Base-by-base conservation (phyloP, 2,329 filamentous ascomycete species). In the Metarhizium anisopliae region DNA sequence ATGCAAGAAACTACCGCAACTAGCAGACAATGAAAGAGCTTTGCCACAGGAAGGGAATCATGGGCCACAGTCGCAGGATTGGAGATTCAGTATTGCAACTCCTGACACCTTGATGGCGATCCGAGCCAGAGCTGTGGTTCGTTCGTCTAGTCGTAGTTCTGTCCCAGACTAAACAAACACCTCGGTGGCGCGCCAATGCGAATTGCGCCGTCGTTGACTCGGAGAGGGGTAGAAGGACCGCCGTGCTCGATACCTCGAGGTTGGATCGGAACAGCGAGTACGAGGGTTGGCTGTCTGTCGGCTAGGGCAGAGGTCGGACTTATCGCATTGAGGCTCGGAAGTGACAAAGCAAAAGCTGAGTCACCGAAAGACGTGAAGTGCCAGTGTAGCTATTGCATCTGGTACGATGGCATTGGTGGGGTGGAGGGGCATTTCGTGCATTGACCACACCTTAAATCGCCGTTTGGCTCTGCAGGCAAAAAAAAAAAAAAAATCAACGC, bases 361-460 rank as follows among this genome's bases (percentile, higher is more conserved):
- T 54, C 54, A 47, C 36, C 29, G 16, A 47, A 13, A 29, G 30
- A 45, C 29, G 25, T 45, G 30, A 47, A 56, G 50, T 50, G 47
- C 10, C 14, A 20, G 47, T 50, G 50, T 36, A 16, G 29, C 36
- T 10, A 43, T 43, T n/a, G 36, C 25, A 25, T 50, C 57, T 35
- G 55, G 49, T 40, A 43, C 35, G 51, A 50, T 52, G 25, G 25
- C 25, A 25, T 25, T 58, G 55, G 62, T 62, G 67, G 62, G 62
- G 62, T 68, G 58, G 66, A 68, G 67, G 67, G 67, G 65, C 65
- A 64, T 55, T 49, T 53, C 30, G 43, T 61, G 68, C 68, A 68
- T 58, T 62, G 68, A 69, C 66, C 68, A 67, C 62, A 66, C 59
- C 67, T 68, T 70, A 68, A 66, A 60, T 65, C 59, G 49, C 43